Percentiles rank a stretch among this genome's conserved stretches.
Evolutionary conservation across 257 asterid species (phyloP).

Genomic region (Solanum medicagineum): DNA sequence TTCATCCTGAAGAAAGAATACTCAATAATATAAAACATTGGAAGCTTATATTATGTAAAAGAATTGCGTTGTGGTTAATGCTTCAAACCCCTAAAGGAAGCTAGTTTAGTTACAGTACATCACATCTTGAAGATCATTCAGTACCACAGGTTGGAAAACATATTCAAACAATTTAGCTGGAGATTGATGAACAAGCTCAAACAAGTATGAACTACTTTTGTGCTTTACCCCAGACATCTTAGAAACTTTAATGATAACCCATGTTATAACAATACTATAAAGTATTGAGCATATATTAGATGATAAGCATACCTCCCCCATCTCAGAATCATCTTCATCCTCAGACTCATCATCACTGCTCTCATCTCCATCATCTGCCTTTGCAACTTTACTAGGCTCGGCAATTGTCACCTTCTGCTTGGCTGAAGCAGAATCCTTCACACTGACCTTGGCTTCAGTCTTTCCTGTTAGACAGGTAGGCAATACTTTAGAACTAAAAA

Average conservation of each 20-base stretch:
- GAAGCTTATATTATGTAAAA: neutral
- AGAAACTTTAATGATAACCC: neutral
- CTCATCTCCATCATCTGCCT: neutral
- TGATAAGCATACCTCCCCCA: neutral
- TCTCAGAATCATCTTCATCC: slow-evolving; percentile 1
- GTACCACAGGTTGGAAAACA: neutral
- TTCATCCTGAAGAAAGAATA: neutral
- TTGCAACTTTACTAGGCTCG: neutral
- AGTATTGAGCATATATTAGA: neutral
- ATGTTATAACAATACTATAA: neutral
- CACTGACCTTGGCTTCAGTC: neutral
- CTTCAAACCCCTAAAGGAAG: neutral
- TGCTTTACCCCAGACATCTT: neutral
- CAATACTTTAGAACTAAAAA: neutral
- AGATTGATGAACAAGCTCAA: neutral
- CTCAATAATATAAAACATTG: neutral
- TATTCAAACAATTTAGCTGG: neutral
- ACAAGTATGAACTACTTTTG: neutral
- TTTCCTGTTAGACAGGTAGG: neutral
- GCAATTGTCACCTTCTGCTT: neutral
- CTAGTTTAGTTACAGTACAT: neutral
- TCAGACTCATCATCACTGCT: neutral
- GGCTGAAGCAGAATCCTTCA: neutral
- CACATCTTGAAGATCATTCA: neutral
- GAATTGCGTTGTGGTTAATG: neutral